phyloP scores from a whole-genome alignment of 1,284 basidiomycete species.

The Athelia sp. region DNA sequence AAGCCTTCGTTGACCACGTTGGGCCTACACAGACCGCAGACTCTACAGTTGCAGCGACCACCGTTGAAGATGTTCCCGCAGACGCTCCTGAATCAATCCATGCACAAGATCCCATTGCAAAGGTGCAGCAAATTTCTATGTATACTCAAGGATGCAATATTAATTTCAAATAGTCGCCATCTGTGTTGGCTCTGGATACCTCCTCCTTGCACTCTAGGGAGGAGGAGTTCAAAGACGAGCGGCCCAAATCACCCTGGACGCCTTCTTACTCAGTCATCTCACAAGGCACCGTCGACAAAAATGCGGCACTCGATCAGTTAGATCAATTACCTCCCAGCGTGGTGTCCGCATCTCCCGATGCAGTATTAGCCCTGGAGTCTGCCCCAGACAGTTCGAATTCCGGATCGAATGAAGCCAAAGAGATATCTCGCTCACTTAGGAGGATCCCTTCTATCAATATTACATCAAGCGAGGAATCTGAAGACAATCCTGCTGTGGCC shows the following conservation, averaged over 20 bases:
- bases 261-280: constrained; percentile 30
- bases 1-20: not conserved
- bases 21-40: too few relatives aligned
- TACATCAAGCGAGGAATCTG: not conserved
- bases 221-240: constrained; percentile 10
- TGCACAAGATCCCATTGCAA: not conserved
- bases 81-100: not conserved
- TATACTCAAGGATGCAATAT: not conserved
- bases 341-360: not conserved
- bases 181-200: not conserved
- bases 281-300: constrained; percentile 24
- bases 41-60: not conserved
- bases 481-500: constrained; percentile 1
- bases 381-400: too few relatives aligned
- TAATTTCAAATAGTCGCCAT: not conserved
- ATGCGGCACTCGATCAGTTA: constrained; percentile 5
- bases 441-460: not conserved
- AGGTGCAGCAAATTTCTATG: not conserved
- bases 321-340: not conserved
- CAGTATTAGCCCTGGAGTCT: too few relatives aligned
- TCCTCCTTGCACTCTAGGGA: not conserved
- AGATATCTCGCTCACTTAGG: not conserved
- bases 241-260: constrained; percentile 29
- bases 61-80: not conserved
- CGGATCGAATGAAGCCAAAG: not conserved